These are phyloP conservation scores for Gigaspora rosea DNA, from an alignment of 192 early-diverging fungal species.

Conservation along the genomic window DNA sequence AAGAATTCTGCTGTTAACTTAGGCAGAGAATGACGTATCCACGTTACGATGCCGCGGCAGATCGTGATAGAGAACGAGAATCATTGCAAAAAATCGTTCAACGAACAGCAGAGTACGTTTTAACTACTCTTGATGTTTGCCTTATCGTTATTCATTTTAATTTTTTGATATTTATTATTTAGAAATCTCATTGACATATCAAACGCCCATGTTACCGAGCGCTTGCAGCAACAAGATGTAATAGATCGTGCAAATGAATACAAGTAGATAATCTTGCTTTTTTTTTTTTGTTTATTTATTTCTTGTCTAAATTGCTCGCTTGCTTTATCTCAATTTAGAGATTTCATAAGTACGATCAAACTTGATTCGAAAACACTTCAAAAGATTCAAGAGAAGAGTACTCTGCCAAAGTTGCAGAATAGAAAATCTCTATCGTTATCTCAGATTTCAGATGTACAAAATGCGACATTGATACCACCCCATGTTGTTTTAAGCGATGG, in stretches of 20 bases:
- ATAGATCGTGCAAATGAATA: slow-evolving; percentile 33
- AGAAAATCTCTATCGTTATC: background rate
- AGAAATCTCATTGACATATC: slow-evolving; percentile 32
- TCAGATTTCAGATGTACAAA: background rate
- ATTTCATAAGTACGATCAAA: slow-evolving; percentile 12
- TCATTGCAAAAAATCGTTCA: slow-evolving; percentile 24
- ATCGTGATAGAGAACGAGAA: background rate
- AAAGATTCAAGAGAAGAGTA: slow-evolving; percentile 28
- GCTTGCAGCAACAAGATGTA: slow-evolving; percentile 31
- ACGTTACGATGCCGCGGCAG: too few species aligned
- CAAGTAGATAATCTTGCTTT: slow-evolving; percentile 15
- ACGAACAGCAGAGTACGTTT: slow-evolving; percentile 18
- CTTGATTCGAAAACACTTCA: slow-evolving; percentile 6
- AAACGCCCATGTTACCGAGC: slow-evolving; percentile 12
- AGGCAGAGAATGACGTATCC: too few species aligned
- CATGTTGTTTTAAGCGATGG: background rate
- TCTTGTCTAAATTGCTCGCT: background rate
- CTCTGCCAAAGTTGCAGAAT: slow-evolving; percentile 12
- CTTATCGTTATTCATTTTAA: background rate
- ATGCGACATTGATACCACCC: background rate
- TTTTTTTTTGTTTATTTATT: background rate
- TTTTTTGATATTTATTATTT: background rate
- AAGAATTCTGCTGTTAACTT: too few species aligned
- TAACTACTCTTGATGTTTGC: background rate
- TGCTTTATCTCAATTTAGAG: background rate